Base-by-base conservation (phyloP, 176 grass and related monocot genomes). In the Eragrostis nindensis region DNA sequence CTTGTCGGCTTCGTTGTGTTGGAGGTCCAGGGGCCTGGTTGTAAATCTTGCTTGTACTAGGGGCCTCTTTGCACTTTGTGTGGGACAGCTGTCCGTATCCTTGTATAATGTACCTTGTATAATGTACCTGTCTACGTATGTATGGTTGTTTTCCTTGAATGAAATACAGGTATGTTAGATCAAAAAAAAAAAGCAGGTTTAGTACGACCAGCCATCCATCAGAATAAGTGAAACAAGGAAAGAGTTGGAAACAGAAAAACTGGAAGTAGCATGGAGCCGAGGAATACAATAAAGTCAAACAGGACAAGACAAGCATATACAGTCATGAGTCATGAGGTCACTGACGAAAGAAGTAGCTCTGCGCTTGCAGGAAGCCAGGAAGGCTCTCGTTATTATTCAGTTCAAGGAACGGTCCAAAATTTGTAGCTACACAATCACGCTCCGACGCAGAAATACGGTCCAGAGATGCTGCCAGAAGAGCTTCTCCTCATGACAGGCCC, bases 401-500 rank as follows among this genome's bases (percentile, higher is more conserved):
- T 41, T 68, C 75, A 19, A 77, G 60, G 68, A 86, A 50, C 44
- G 66, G 5, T 32, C 73, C 56, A 18, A 68, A 21, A 61, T 82
- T 50, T 70, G 71, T 8, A 48, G 16, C 66, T 71, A 61, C 82
- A 73, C n/a, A 47, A 29, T 41, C 19, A 43, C 38, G 26, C 25
- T 39, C 62, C 62, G 27, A 39, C 1, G n/a, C 26, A 45, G 76
- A 2, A 15, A 55, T 15, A 63, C 21, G 11, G 13, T 45, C 24
- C 6, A 39, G 6, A 2, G 16, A 76, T 2, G 44, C 11, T 0
- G 46, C 63, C 47, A 17, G 5, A 44, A 29, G 19, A 62, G 44
- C 44, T 84, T 56, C 52, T 14, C 8, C 41, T 80, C 68, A 98
- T 53, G 93, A 99, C 75, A 99, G 93, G 17, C 90, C 92, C 53